Evolutionary conservation across 352 stramenopile genomes (phyloP), one percentile per base, ranked within the genome.

Genomic region (Globisporangium barbulae): DNA sequence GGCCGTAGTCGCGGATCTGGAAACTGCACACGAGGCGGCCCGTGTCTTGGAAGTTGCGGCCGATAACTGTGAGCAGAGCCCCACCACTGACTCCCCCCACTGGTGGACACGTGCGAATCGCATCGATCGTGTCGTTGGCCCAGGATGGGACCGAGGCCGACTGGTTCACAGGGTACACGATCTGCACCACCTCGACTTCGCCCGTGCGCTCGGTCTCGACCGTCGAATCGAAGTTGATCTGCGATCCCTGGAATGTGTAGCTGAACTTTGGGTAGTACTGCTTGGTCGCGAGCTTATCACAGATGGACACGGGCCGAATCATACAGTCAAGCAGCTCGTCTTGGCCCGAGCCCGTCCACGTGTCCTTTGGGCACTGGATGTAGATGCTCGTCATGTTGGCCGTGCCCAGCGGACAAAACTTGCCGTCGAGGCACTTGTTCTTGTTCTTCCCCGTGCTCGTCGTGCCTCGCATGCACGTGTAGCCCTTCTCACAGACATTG

Each of bases 41-140:
- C 4, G 83, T 93, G 42, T 98, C 78, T 7, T 80, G 69, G 65
- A 99, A 99, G 74, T 99, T 98, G 21, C 94, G 81, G 2, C 96
- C 97, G 42, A 99, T 96, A 7, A 99, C 79, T 42, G 90, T 98
- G 15, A 98, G 37, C 4, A 90, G 47, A 13, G 81, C 63, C 19
- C 78, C 81, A 39, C 85, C 81, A 35, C 30, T 67, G 37, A 64
- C 64, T 31, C 68, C 52, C 4, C 83, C 68, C 42, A 63, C 72
- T 0, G 64, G 54, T 2, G 95, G 93, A 64, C 95, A 98, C 9
- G 78, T 65, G n/a, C 93, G 83, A 41, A 98, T 89, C 2, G 94
- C 73, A 66, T 99, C 94, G n/a, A 98, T 59, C 8, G 96, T 98
- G 65, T 98, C 94, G 72, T 99, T 99, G 25, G 76, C 76, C 96